phyloP scores from a whole-genome alignment of 2,329 filamentous ascomycete species.

The Ophiocordyceps camponoti-leonardi region DNA sequence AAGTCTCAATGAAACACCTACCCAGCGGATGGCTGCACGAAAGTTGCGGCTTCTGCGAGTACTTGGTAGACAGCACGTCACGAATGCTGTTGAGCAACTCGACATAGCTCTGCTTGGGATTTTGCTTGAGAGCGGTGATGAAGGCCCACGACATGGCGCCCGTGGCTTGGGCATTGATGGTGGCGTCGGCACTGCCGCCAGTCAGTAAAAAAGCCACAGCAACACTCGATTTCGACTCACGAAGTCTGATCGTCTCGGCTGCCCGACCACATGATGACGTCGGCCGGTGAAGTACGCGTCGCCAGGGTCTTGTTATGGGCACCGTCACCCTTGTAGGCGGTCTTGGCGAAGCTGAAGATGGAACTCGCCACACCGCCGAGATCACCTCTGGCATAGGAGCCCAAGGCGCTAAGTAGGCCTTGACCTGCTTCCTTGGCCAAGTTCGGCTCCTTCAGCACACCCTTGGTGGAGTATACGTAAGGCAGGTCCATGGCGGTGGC shows the following conservation, averaged over 20 bases:
- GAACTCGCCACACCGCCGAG: slow-evolving; percentile 64
- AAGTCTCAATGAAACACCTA: slow-evolving; percentile 27
- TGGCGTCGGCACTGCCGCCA: slow-evolving; percentile 59
- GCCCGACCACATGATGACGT: slow-evolving; percentile 96
- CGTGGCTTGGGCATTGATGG: slow-evolving; percentile 74
- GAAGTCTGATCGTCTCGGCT: slow-evolving; percentile 93
- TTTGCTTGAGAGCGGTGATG: slow-evolving; percentile 77
- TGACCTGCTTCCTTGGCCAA: slow-evolving; percentile 63
- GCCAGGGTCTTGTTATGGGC: slow-evolving; percentile 64
- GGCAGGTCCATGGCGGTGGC: slow-evolving; percentile 62
- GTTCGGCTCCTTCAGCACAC: slow-evolving; percentile 66
- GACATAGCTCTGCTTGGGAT: slow-evolving; percentile 90
- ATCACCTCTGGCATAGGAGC: slow-evolving; percentile 69
- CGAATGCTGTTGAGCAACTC: slow-evolving; percentile 91
- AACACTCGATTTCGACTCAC: slow-evolving; percentile 15
- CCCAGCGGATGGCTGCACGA: slow-evolving; percentile 92
- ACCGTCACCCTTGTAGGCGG: slow-evolving; percentile 63
- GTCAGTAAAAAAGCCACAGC: neutral
- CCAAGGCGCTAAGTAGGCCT: slow-evolving; percentile 55
- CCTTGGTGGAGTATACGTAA: slow-evolving; percentile 67
- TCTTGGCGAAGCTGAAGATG: slow-evolving; percentile 75
- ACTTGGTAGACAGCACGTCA: slow-evolving; percentile 72
- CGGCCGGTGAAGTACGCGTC: slow-evolving; percentile 85
- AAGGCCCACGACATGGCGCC: slow-evolving; percentile 99
- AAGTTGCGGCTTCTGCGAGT: slow-evolving; percentile 87